Evolutionary conservation across 2,329 filamentous ascomycete species (phyloP), one percentile per base, ranked within the genome.

Genomic region (Colletotrichum sp.): DNA sequence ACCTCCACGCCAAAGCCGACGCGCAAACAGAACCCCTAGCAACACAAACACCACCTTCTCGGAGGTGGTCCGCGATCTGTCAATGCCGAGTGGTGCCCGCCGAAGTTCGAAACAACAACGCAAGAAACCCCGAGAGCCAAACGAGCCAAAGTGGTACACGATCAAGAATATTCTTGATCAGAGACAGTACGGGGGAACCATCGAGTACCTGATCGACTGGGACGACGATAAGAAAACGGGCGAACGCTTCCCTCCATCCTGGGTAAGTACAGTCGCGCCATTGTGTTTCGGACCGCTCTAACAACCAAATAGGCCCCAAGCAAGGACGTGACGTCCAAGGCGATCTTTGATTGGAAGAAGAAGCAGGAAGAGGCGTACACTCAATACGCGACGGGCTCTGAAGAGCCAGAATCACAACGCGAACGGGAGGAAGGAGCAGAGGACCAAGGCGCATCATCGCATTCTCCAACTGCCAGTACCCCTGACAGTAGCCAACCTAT

Each of bases 121-220:
- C 9, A 67, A 75, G 57, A 77, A 77, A 55, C 75, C 63, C 24
- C 39, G 65, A 26, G 28, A 75, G 30, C 44, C 60, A 18, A 5
- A 16, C 12, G 49, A 79, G 52, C 79, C 81, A 70, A 78, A 77
- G 49, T 87, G 84, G 84, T 86, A 71, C 34, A 77, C 64, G 15
- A 84, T 87, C 74, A 80, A 77, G n/a, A 77, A 77, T 13, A 85
- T 87, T 32, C 68, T 87, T 63, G 80, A 83, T 63, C 85, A 87
- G 78, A 81, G 80, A 73, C 44, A 67, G 13, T 67, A 77, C 49
- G 79, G 78, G 8, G 81, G 80, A 32, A 75, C 75, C 44, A 77
- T 81, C 16, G 78, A 85, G 71, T 87, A 86, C 60, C 77, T 86
- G 21, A 82, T 87, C 16, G 82, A 86, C 71, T 87, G 86, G 85